These are phyloP conservation scores for Geranium brycei DNA, from an alignment of 345 rosid genomes.

Conservation along the genomic window DNA sequence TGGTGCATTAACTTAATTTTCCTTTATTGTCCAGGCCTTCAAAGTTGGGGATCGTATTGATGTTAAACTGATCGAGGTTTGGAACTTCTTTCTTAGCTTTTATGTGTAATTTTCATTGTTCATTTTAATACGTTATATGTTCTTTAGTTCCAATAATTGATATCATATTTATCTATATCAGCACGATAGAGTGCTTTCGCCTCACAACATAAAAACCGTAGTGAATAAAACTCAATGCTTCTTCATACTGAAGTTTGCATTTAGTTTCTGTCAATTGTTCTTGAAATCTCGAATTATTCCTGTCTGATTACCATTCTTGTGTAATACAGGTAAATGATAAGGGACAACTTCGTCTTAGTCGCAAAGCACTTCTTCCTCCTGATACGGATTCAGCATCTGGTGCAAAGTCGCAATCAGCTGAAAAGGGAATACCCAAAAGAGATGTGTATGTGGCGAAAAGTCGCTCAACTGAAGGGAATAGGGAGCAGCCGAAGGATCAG, in stretches of 20 bases:
- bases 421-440: slow-evolving; percentile 22
- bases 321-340: slow-evolving; percentile 66
- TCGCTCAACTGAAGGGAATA: slow-evolving; percentile 24
- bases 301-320: slow-evolving; percentile 1
- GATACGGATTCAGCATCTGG: slow-evolving; percentile 32
- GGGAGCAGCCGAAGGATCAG: slow-evolving; percentile 17
- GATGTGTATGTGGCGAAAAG: slow-evolving; percentile 22
- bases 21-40: slow-evolving; percentile 38
- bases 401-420: slow-evolving; percentile 26
- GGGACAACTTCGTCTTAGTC: slow-evolving; percentile 95
- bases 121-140: background rate
- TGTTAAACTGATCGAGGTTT: slow-evolving; percentile 90
- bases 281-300: background rate
- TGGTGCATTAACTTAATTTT: slow-evolving; percentile 6
- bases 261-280: no score
- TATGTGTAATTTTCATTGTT: background rate
- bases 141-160: no score
- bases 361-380: slow-evolving; percentile 73
- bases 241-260: no score
- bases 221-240: no score
- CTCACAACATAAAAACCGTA: no score
- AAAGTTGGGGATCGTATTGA: slow-evolving; percentile 87
- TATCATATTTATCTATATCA: no score
- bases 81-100: slow-evolving; percentile 7
- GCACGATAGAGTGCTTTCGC: no score